Percentiles rank a stretch among this genome's conserved stretches.
Conservation (phyloP, 2,329 filamentous ascomycete genomes). For the Pseudogymnoascus sp. region DNA sequence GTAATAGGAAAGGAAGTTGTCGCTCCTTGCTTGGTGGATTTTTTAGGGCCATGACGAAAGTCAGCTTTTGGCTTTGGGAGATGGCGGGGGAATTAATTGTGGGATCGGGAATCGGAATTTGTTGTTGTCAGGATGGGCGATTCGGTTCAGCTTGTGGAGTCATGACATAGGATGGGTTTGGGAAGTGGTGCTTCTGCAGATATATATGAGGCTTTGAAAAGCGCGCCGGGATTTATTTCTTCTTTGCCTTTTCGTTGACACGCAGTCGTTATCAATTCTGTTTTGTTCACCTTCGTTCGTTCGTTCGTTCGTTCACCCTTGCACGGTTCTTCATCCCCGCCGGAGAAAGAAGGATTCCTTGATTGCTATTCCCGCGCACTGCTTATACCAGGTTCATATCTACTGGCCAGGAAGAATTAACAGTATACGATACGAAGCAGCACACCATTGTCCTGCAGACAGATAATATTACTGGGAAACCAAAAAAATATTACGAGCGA, state of each 20-base stretch:
- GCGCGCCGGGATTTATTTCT: background rate
- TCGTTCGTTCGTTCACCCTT: background rate
- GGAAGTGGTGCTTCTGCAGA: background rate
- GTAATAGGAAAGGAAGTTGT: background rate
- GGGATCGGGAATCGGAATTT: background rate
- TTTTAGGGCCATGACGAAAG: background rate
- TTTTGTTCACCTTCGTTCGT: background rate
- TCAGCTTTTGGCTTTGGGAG: background rate
- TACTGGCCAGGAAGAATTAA: background rate
- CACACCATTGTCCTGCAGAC: background rate
- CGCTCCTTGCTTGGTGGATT: background rate
- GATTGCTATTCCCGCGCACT: background rate
- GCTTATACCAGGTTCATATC: background rate
- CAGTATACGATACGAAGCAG: conserved; percentile 3
- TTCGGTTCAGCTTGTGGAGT: background rate
- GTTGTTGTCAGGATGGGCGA: background rate
- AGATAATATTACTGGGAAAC: background rate
- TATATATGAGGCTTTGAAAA: background rate
- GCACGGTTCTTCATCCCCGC: background rate
- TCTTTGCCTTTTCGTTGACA: background rate
- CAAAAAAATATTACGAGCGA: background rate
- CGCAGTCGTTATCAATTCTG: background rate
- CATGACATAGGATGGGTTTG: background rate
- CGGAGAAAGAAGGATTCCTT: background rate
- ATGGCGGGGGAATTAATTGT: background rate